Base-by-base conservation (phyloP, 768 basidiomycete species). In the Collybiopsis confluens region DNA sequence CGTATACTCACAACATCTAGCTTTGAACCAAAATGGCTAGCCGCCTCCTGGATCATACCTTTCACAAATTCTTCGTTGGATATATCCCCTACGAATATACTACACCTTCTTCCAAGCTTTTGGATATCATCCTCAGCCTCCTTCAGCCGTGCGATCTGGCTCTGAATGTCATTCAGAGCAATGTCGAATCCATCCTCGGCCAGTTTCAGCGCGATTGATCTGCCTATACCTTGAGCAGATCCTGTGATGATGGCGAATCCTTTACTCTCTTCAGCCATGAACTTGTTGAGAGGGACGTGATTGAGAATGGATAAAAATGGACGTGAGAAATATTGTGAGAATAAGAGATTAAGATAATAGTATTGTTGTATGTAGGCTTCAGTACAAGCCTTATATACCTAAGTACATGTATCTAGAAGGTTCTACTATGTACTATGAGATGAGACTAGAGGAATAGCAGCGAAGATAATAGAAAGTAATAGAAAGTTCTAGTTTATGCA, bases 211-310 rank as follows among this genome's bases (percentile, higher is more conserved):
- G 74, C 72, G 38, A 76, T 73, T 45, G 68, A 70, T 21, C 67
- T 67, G 3, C 75, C 76, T 38, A 76, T 76, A 20, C 77, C 77
- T 37, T 71, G 70, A 4, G 66, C 70, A 20, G 64, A 68, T 27
- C 73, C 74, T 0, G 73, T 73, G 28, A 76, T 64, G 58, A 72
- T 61, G 2, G 70, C 71, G 44, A 69, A 61, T 71, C 11, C 23
- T 43, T 40, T 52, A 72, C 68, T 20, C 66, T 74, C 2, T 72
- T n/a, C n/a, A n/a, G n/a, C n/a, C n/a, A n/a, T n/a, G n/a, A n/a
- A n/a, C n/a, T n/a, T n/a, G n/a, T n/a, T n/a, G n/a, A n/a, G n/a
- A n/a, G n/a, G n/a, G n/a, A n/a, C n/a, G n/a, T n/a, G n/a, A n/a
- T n/a, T n/a, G n/a, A n/a, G n/a, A n/a, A n/a, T n/a, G n/a, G n/a